A percentile compares a stretch with the other conserved stretches of the same genome.
These are phyloP conservation scores for Delonix regia DNA, from an alignment of 306 rosid genomes.

Conservation along the genomic window DNA sequence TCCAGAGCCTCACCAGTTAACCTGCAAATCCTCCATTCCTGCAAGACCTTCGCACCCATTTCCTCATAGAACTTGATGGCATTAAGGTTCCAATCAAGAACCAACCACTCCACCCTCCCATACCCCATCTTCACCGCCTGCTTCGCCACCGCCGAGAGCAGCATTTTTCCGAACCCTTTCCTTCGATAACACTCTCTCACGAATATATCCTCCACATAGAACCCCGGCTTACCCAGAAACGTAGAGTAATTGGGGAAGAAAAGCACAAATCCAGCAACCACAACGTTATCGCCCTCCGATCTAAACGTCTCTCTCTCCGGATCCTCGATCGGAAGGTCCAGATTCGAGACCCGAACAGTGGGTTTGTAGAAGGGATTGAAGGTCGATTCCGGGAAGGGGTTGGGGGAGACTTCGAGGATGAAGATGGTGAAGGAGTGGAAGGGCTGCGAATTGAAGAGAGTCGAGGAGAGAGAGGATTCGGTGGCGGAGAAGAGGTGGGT, in stretches of 20 bases:
- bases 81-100: conserved; percentile 81
- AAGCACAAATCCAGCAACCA: conserved; percentile 70
- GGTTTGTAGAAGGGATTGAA: conserved; percentile 50
- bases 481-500: conserved; percentile 70
- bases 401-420: conserved; percentile 69
- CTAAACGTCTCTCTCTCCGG: conserved; percentile 55
- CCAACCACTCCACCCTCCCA: conserved; percentile 89
- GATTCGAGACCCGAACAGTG: conserved; percentile 19
- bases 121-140: conserved; percentile 93
- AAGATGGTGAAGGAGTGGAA: conserved; percentile 81
- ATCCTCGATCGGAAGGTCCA: conserved; percentile 68
- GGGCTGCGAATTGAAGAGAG: conserved; percentile 69
- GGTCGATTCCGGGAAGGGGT: conserved; percentile 46
- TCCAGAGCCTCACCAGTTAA: conserved; percentile 70
- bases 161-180: conserved; percentile 71
- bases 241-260: conserved; percentile 82
- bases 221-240: conserved; percentile 71
- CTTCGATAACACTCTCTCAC: conserved; percentile 83
- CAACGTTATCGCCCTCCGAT: conserved; percentile 22
- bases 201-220: conserved; percentile 77
- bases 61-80: conserved; percentile 79
- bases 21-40: conserved; percentile 87
- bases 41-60: conserved; percentile 77
- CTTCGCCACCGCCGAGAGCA: conserved; percentile 72
- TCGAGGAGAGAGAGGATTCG: conserved; percentile 63